Evolutionary conservation across 140 eudicot genomes (phyloP).

Genomic region (Senecio squalidus): DNA sequence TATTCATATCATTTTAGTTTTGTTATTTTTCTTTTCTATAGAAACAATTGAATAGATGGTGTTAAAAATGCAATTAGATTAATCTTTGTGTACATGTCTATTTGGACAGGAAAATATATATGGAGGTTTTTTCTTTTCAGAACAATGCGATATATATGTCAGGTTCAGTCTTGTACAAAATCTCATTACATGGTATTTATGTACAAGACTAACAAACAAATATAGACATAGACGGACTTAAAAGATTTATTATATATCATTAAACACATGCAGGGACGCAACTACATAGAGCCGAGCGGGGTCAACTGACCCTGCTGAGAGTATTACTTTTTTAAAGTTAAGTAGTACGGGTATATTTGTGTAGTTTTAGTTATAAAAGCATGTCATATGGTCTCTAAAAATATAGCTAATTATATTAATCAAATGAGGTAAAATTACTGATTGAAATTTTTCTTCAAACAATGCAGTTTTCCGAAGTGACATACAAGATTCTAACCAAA

Average conservation of each 20-base stretch:
- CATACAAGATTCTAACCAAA: conserved; percentile 63
- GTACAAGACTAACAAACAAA: conserved; percentile 52
- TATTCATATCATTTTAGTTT: not conserved
- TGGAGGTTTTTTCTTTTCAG: conserved; percentile 47
- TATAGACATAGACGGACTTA: too few relatives aligned
- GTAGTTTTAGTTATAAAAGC: not conserved
- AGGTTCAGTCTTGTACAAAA: conserved; percentile 86
- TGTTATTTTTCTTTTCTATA: not conserved
- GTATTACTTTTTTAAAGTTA: too few relatives aligned
- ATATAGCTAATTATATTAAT: conserved; percentile 1
- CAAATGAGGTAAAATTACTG: not conserved
- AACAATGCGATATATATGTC: conserved; percentile 44
- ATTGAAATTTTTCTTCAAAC: not conserved
- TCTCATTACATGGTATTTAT: conserved; percentile 48
- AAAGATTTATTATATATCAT: too few relatives aligned
- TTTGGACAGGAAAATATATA: conserved; percentile 46
- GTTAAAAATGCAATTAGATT: conserved; percentile 23
- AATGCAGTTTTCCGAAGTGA: conserved; percentile 58
- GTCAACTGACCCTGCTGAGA: too few relatives aligned
- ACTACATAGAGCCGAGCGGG: too few relatives aligned
- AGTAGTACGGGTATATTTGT: too few relatives aligned
- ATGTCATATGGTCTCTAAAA: not conserved
- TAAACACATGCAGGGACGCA: too few relatives aligned
- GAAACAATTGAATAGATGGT: conserved; percentile 6
- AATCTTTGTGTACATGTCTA: conserved; percentile 30